phyloP scores from a whole-genome alignment of 305 asterid genomes.

The Solanum hybrid region DNA sequence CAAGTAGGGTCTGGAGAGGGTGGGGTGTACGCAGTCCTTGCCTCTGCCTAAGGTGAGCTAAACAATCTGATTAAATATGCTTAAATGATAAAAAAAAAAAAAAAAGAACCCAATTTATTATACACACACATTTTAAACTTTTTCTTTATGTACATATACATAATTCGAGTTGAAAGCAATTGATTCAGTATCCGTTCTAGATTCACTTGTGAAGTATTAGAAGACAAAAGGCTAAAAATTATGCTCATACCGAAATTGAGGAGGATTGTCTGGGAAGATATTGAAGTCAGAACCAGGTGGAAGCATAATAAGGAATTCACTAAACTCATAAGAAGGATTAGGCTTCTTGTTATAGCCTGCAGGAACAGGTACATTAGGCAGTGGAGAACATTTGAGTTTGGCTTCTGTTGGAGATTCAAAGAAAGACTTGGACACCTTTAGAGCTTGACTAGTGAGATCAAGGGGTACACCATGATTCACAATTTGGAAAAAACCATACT shows the following conservation, averaged over 20 bases:
- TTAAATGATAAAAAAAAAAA: no score
- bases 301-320: constrained; percentile 31
- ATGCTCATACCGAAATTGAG: not conserved
- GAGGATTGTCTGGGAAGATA: constrained; percentile 24
- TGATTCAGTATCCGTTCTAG: not conserved
- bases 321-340: constrained; percentile 19
- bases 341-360: constrained; percentile 35
- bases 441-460: constrained; percentile 25
- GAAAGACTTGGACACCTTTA: constrained; percentile 20
- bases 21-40: not conserved
- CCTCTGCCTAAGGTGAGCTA: not conserved
- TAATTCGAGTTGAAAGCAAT: not conserved
- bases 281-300: constrained; percentile 21
- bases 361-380: constrained; percentile 20
- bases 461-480: constrained; percentile 31
- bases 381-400: constrained; percentile 17
- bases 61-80: not conserved
- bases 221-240: not conserved
- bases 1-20: not conserved
- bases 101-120: no score
- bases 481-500: constrained; percentile 31
- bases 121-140: not conserved
- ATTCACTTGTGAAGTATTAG: not conserved
- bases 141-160: not conserved
- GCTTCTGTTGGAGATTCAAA: constrained; percentile 21